A percentile compares a stretch with the other conserved stretches of the same genome.
Conservation (phyloP, 169 alveolate species). For the Plasmodium ovale region DNA sequence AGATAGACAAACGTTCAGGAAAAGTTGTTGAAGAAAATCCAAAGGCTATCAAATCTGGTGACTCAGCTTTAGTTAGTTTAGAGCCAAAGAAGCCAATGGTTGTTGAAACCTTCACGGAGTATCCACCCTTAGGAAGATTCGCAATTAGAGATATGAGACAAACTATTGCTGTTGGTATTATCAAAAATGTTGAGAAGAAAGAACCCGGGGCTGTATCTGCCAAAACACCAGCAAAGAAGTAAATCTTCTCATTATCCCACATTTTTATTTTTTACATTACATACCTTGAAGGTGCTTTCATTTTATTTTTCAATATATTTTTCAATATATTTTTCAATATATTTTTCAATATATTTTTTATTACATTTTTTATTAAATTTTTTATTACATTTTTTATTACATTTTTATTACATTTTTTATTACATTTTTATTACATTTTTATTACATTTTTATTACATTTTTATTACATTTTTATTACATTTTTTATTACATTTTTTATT, state of each 20-base stretch:
- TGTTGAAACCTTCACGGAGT: slow-evolving; percentile 96
- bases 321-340: too few species aligned
- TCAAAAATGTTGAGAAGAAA: slow-evolving; percentile 96
- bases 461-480: not conserved
- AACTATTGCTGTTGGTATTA: slow-evolving; percentile 98
- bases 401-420: too few species aligned
- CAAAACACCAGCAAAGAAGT: slow-evolving; percentile 34
- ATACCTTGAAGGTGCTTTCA: slow-evolving; percentile 2
- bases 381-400: too few species aligned
- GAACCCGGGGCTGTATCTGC: slow-evolving; percentile 88
- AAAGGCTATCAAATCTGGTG: slow-evolving; percentile 96
- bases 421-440: too few species aligned
- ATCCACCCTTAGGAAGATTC: slow-evolving; percentile 99
- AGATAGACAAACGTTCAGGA: slow-evolving; percentile 98
- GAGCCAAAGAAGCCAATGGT: slow-evolving; percentile 97
- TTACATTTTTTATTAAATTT: too few species aligned
- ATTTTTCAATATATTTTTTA: too few species aligned
- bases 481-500: slow-evolving; percentile 4
- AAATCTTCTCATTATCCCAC: not conserved
- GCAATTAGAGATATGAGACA: slow-evolving; percentile 98
- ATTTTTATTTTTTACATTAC: slow-evolving; percentile 1
- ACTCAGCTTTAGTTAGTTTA: slow-evolving; percentile 96
- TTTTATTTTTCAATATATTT: not conserved
- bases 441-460: too few species aligned
- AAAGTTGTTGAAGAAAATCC: slow-evolving; percentile 97